phyloP scores from a whole-genome alignment of 192 early-diverging fungal genomes.

The Backusella morwellensis region DNA sequence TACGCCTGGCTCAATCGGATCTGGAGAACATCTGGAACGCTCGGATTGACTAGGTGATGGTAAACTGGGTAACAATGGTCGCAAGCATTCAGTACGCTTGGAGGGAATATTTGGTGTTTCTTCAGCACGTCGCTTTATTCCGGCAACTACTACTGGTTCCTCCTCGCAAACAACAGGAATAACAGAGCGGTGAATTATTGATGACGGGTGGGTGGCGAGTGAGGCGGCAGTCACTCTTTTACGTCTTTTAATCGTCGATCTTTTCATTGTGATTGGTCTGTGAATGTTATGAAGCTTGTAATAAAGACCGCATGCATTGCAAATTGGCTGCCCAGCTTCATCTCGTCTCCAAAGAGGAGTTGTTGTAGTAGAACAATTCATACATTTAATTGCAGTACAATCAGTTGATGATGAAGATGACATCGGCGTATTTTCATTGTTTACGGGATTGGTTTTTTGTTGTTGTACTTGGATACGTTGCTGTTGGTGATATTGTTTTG shows the following conservation, averaged over 20 bases:
- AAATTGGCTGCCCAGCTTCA: slow-evolving; percentile 65
- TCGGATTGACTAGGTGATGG: not conserved
- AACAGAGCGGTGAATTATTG: not conserved
- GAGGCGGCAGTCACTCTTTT: slow-evolving; percentile 35
- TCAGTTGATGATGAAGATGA: not conserved
- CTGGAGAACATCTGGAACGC: not conserved
- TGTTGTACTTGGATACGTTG: not conserved
- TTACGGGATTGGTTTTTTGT: not conserved
- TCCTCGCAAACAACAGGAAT: not conserved
- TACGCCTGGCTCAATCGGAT: slow-evolving; percentile 22
- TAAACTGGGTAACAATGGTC: slow-evolving; percentile 7
- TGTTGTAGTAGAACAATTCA: slow-evolving; percentile 66
- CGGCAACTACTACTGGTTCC: not conserved
- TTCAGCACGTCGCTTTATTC: not conserved
- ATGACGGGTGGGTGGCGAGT: not conserved
- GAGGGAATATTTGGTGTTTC: not conserved
- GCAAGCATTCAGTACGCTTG: slow-evolving; percentile 4
- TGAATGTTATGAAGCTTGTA: slow-evolving; percentile 75
- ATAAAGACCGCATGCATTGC: slow-evolving; percentile 93
- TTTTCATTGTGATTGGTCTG: slow-evolving; percentile 72
- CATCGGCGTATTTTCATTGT: not conserved
- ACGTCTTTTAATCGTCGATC: slow-evolving; percentile 65
- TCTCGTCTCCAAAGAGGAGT: slow-evolving; percentile 81
- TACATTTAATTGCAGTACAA: slow-evolving; percentile 38
- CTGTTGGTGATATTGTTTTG: not conserved